Evolutionary conservation across 1,139 yeast species (phyloP).

Genomic region (Saccharomyces hybrid): DNA sequence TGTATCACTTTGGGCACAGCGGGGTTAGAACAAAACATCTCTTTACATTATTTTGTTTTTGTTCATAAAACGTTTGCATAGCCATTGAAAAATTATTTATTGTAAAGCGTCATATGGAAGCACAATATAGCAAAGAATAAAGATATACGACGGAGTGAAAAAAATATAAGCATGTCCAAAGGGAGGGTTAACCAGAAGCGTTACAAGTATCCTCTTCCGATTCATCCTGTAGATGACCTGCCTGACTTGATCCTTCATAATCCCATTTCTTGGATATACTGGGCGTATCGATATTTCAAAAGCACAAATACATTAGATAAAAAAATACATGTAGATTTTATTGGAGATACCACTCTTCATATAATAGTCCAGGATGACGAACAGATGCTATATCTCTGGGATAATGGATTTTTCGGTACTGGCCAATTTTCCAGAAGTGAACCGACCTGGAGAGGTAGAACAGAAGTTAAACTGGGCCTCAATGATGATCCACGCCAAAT

Average conservation of each 20-base stretch:
- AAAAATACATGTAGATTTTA: constrained; percentile 17
- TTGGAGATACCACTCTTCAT: constrained; percentile 16
- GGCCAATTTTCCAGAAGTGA: constrained; percentile 85
- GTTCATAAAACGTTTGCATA: not conserved
- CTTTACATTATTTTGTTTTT: not conserved
- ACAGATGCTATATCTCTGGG: constrained; percentile 64
- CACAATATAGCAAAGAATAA: not conserved
- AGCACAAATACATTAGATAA: constrained; percentile 10
- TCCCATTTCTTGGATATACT: constrained; percentile 53
- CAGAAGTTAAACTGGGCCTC: constrained; percentile 40
- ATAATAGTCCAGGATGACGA: constrained; percentile 37
- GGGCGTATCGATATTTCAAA: constrained; percentile 34
- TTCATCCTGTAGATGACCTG: constrained; percentile 34
- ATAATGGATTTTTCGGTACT: constrained; percentile 87
- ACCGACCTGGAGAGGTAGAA: constrained; percentile 77
- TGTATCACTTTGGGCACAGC: not conserved
- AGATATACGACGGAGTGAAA: not conserved
- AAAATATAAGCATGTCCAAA: constrained; percentile 27
- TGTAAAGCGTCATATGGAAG: not conserved
- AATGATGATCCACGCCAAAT: not conserved
- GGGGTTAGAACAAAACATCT: not conserved
- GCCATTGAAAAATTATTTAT: not conserved
- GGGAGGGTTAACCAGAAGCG: constrained; percentile 26
- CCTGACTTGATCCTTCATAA: constrained; percentile 49
- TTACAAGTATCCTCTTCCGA: constrained; percentile 36